Conservation (phyloP, 176 grass and related monocot genomes). For the maize (Zea mays) region DNA sequence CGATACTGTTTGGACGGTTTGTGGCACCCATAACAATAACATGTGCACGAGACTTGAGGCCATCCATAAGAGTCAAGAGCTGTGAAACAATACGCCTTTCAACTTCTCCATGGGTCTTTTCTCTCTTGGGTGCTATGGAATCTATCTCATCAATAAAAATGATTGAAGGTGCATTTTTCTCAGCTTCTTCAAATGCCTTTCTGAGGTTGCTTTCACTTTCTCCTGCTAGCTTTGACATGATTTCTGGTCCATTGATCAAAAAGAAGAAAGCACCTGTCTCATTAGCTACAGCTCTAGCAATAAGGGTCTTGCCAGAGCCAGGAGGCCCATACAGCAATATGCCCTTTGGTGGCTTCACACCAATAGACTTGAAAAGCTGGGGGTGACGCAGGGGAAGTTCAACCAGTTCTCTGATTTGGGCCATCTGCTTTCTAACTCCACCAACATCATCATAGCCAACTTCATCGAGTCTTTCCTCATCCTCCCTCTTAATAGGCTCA, state of each 20-base stretch:
- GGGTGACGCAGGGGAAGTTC: conserved; percentile 64
- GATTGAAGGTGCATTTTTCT: conserved; percentile 85
- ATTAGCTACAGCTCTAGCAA: conserved; percentile 80
- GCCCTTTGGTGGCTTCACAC: conserved; percentile 87
- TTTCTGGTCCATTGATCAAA: conserved; percentile 85
- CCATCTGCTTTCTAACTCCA: conserved; percentile 87
- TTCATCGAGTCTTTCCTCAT: conserved; percentile 76
- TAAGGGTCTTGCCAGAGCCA: conserved; percentile 80
- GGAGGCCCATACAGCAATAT: conserved; percentile 76
- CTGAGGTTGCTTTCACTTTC: conserved; percentile 88
- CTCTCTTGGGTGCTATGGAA: conserved; percentile 80
- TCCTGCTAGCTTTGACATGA: conserved; percentile 89
- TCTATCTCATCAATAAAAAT: conserved; percentile 89
- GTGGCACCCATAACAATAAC: conserved; percentile 93
- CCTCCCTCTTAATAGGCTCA: conserved; percentile 82
- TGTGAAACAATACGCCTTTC: conserved; percentile 87
- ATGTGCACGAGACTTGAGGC: conserved; percentile 68
- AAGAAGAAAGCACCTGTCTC: conserved; percentile 93
- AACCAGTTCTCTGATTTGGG: conserved; percentile 73
- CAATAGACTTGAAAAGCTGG: conserved; percentile 63
- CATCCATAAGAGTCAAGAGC: conserved; percentile 88
- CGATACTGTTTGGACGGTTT: conserved; percentile 83
- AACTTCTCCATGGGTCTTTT: conserved; percentile 86
- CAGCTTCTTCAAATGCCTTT: conserved; percentile 90
- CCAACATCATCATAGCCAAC: conserved; percentile 90